phyloP scores from a whole-genome alignment of 768 basidiomycete genomes.

The Boletus pseudo-olivaceus region DNA sequence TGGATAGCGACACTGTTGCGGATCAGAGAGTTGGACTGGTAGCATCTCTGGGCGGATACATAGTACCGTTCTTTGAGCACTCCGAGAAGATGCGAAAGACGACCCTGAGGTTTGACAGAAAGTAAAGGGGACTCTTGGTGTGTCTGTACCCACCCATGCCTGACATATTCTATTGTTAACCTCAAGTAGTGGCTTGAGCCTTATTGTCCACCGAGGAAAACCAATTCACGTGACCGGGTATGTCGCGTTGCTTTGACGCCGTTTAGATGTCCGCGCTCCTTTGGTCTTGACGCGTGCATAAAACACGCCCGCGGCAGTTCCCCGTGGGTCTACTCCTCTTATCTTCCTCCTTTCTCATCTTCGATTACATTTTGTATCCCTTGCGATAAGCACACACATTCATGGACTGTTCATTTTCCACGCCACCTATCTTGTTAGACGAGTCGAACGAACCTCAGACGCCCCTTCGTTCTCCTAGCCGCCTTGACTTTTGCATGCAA shows the following conservation, averaged over 20 bases:
- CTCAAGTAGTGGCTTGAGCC: neutral
- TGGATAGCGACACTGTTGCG: slow-evolving; percentile 17
- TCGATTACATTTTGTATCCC: neutral
- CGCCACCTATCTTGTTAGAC: slow-evolving; percentile 3
- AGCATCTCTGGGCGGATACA: slow-evolving; percentile 35
- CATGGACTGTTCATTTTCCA: slow-evolving; percentile 13
- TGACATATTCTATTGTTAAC: slow-evolving; percentile 9
- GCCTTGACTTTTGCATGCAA: slow-evolving; percentile 39
- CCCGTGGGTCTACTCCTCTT: neutral
- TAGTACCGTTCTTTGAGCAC: slow-evolving; percentile 41
- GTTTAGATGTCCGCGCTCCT: slow-evolving; percentile 13
- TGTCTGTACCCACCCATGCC: slow-evolving; percentile 17
- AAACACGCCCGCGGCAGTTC: slow-evolving; percentile 5
- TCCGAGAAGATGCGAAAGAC: slow-evolving; percentile 38
- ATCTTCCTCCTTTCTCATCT: neutral
- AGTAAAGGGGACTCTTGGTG: slow-evolving; percentile 15
- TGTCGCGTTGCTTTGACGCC: slow-evolving; percentile 21
- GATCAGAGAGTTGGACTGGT: slow-evolving; percentile 30
- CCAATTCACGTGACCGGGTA: slow-evolving; percentile 25
- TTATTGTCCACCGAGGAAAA: slow-evolving; percentile 7
- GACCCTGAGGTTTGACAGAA: slow-evolving; percentile 26
- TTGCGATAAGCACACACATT: neutral
- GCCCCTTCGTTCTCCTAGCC: slow-evolving; percentile 48
- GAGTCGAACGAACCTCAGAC: slow-evolving; percentile 10
- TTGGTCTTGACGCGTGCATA: slow-evolving; percentile 8